These are phyloP conservation scores for Botrytis elliptica DNA, from an alignment of 2,329 filamentous ascomycete genomes.

Conservation along the genomic window DNA sequence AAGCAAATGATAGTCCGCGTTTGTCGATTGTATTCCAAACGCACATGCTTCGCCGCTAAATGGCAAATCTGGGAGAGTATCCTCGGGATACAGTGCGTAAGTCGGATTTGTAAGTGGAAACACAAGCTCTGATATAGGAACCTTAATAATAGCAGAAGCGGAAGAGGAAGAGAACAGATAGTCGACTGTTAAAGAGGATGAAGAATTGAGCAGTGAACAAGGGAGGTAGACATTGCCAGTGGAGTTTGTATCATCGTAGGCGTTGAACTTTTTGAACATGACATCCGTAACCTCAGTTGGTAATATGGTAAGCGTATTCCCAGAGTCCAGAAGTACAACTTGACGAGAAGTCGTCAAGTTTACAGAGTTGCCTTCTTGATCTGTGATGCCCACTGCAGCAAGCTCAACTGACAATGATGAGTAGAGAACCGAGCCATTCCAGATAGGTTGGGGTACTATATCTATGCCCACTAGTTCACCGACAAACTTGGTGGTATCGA, in stretches of 20 bases:
- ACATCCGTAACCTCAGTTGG: conserved; percentile 51
- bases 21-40: conserved; percentile 49
- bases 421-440: conserved; percentile 27
- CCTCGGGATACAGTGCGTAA: conserved; percentile 12
- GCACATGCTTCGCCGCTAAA: conserved; percentile 45
- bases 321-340: conserved; percentile 59
- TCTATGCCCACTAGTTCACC: conserved; percentile 38
- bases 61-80: conserved; percentile 21
- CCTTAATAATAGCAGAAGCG: conserved; percentile 43
- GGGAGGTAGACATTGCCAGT: conserved; percentile 26
- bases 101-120: conserved; percentile 28
- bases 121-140: conserved; percentile 48
- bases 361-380: conserved; percentile 28
- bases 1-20: conserved; percentile 36
- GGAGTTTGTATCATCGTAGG: conserved; percentile 40
- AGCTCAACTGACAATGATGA: conserved; percentile 31
- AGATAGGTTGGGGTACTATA: conserved; percentile 22
- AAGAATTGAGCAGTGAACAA: conserved; percentile 45
- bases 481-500: conserved; percentile 47
- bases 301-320: conserved; percentile 64
- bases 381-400: conserved; percentile 30
- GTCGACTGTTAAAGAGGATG: conserved; percentile 43
- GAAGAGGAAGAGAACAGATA: conserved; percentile 48
- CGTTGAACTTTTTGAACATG: conserved; percentile 42
- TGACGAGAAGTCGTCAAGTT: conserved; percentile 40